phyloP scores from a whole-genome alignment of 2,329 filamentous ascomycete species.

The Dothistroma pini region DNA sequence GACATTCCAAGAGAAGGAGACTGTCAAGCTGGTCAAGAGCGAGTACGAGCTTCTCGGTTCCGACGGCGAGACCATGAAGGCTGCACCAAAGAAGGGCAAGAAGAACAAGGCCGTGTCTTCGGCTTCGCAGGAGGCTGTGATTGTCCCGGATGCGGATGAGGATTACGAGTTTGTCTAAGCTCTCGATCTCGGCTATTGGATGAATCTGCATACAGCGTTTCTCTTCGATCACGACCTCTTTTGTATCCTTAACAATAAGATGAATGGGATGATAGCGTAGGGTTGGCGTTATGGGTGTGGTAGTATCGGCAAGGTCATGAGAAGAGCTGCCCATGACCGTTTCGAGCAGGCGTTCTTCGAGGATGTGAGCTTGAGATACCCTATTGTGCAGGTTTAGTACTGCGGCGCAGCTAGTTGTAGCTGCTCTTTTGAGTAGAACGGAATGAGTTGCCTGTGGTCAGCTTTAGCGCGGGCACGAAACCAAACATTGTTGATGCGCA shows the following conservation, averaged over 20 bases:
- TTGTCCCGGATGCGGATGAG: slow-evolving; percentile 30
- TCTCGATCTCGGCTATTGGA: background rate
- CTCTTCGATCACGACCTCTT: background rate
- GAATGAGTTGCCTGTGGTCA: slow-evolving; percentile 4
- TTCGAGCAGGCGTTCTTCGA: slow-evolving; percentile 24
- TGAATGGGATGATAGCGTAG: slow-evolving; percentile 8
- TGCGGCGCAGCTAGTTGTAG: background rate
- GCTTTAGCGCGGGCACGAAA: background rate
- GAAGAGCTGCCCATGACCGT: slow-evolving; percentile 19
- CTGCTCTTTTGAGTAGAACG: background rate
- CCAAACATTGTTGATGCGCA: background rate
- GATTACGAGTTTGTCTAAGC: slow-evolving; percentile 37
- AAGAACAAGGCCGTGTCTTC: slow-evolving; percentile 34
- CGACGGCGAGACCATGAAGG: slow-evolving; percentile 32
- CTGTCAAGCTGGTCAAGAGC: slow-evolving; percentile 57
- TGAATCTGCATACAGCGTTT: background rate
- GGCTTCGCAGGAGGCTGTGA: slow-evolving; percentile 10
- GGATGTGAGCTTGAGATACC: slow-evolving; percentile 27
- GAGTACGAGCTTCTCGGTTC: slow-evolving; percentile 56
- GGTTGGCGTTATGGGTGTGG: slow-evolving; percentile 17
- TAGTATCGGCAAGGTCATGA: slow-evolving; percentile 27
- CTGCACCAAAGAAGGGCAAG: slow-evolving; percentile 33
- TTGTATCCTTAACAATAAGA: background rate
- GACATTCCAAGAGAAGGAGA: slow-evolving; percentile 58
- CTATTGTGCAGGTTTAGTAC: slow-evolving; percentile 8